A percentile compares a stretch with the other conserved stretches of the same genome.
Evolutionary conservation across 2,329 filamentous ascomycete species (phyloP).

Genomic region (Biscogniauxia mediterranea): DNA sequence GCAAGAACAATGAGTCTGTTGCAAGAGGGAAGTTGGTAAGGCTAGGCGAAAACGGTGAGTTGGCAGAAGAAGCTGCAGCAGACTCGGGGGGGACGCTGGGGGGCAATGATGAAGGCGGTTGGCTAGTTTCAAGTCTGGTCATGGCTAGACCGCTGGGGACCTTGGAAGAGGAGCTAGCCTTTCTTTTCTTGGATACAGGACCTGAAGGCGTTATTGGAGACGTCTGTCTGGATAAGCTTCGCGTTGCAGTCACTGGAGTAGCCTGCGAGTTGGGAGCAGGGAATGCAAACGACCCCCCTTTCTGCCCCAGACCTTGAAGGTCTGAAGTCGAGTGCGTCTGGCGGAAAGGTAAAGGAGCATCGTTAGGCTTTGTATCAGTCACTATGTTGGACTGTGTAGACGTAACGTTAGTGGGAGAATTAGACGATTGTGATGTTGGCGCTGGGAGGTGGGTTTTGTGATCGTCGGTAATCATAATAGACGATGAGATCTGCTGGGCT

Average conservation of each 20-base stretch:
- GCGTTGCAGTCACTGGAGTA: conserved; percentile 42
- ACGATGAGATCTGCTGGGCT: conserved; percentile 79
- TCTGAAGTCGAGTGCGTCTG: conserved; percentile 63
- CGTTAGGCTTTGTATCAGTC: conserved; percentile 34
- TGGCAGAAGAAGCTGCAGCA: conserved; percentile 37
- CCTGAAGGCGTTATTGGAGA: conserved; percentile 66
- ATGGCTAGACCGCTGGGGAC: conserved; percentile 74
- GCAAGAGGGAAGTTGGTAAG: conserved; percentile 42
- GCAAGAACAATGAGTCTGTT: conserved; percentile 33
- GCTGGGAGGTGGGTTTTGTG: conserved; percentile 73
- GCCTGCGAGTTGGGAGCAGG: conserved; percentile 37
- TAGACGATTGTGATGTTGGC: conserved; percentile 9
- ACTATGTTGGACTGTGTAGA: conserved; percentile 3
- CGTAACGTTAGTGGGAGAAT: conserved; percentile 2
- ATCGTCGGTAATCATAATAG: conserved; percentile 97
- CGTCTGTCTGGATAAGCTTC: conserved; percentile 67
- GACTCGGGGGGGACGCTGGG: conserved; percentile 29
- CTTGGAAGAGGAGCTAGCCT: conserved; percentile 68
- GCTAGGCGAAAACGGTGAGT: conserved; percentile 55
- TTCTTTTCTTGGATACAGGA: conserved; percentile 76
- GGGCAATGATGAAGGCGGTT: conserved; percentile 38
- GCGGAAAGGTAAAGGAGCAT: conserved; percentile 45
- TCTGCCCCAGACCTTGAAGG: conserved; percentile 56
- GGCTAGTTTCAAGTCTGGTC: conserved; percentile 71
- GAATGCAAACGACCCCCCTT: conserved; percentile 38